Evolutionary conservation across 345 rosid genomes (phyloP), one percentile per base, ranked within the genome.

Genomic region (Ailanthus altissimus): DNA sequence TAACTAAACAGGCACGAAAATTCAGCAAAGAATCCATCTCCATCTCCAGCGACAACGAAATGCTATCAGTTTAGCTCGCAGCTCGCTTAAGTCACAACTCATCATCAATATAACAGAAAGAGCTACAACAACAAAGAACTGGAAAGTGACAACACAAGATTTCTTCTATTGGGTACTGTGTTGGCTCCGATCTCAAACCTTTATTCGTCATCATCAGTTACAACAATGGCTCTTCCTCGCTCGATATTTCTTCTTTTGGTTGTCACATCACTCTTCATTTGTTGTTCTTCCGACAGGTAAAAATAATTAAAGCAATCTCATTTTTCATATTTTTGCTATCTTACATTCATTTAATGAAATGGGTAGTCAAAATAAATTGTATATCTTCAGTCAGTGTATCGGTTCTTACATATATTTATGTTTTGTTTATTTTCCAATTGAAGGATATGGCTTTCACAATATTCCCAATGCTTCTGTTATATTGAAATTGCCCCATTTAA

Each of bases 241-340:
- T 68, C 58, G 38, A 21, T 75, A 51, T 70, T 82, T 61, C 67
- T 81, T 64, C 46, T 85, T 40, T 36, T 77, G 61, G 80, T 75
- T 32, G 74, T 82, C 25, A 14, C 81, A 14, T 70, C 38, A 60
- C 65, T 79, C 5, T 69, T 80, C 73, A 72, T 81, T 63, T 38
- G 28, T 68, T 75, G 63, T 73, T 77, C 76, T 54, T 80, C 81
- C 25, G 83, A 75, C 67, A 83, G 87, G 90, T 88, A 85, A 70
- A 18, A n/a, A 57, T 63, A 40, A 26, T 9, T 6, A 15, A 50
- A 50, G 69, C 70, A 21, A 20, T 58, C 54, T 79, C 65, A 21
- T 36, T 74, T 77, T 59, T 51, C 23, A 40, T 16, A 16, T 46
- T 47, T 61, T 11, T 40, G 26, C 65, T 58, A 57, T 72, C 26